Conservation (phyloP, 2,329 filamentous ascomycete species). For the Sporothrix luriei region DNA sequence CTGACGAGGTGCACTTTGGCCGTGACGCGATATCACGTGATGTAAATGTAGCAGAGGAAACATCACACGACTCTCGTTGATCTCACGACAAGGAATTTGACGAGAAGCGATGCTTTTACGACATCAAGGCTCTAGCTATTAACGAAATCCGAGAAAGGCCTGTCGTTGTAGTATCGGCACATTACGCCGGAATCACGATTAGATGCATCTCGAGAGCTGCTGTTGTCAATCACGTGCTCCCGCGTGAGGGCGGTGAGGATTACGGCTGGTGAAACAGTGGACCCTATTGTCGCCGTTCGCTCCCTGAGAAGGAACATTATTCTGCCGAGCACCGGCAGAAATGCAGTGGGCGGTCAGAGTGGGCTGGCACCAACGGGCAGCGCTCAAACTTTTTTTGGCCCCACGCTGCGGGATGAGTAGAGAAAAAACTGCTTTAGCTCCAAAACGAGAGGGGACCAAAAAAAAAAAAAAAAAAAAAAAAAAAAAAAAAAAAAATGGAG, state of each 20-base stretch:
- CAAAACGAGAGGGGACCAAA: too few relatives aligned
- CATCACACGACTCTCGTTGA: too few relatives aligned
- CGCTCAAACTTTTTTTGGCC: slow-evolving; percentile 29
- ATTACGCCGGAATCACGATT: too few relatives aligned
- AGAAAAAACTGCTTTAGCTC: slow-evolving; percentile 31
- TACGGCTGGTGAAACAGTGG: background rate
- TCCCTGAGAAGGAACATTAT: slow-evolving; percentile 32
- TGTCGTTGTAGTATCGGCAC: too few relatives aligned
- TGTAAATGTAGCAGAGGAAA: too few relatives aligned
- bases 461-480: slow-evolving; percentile 18
- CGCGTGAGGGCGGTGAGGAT: slow-evolving; percentile 17
- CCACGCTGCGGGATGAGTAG: slow-evolving; percentile 31
- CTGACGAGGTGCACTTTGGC: background rate
- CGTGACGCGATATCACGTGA: slow-evolving; percentile 15
- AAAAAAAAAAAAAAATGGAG: slow-evolving; percentile 31
- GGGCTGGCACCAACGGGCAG: background rate
- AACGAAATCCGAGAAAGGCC: too few relatives aligned
- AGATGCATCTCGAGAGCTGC: too few relatives aligned
- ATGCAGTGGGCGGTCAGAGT: slow-evolving; percentile 4
- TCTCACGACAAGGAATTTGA: too few relatives aligned
- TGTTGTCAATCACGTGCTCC: background rate
- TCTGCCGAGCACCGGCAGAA: slow-evolving; percentile 31
- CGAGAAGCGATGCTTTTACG: too few relatives aligned
- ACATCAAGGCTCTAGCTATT: too few relatives aligned
- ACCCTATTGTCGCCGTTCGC: background rate